Conservation (phyloP, 306 rosid genomes). For the Mimosa bimucronata region DNA sequence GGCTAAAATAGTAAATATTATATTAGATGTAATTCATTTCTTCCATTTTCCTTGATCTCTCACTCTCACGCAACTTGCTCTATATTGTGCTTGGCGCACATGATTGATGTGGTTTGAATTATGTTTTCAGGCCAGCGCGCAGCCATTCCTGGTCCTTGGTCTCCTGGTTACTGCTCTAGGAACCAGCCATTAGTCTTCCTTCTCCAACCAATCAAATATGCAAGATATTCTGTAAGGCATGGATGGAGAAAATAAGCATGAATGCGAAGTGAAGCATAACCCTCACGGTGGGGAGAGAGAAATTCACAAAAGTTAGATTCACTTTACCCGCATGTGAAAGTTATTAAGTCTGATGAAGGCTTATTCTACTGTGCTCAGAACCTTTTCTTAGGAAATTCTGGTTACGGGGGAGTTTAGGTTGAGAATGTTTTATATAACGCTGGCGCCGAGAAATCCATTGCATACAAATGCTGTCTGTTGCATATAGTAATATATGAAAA, state of each 20-base stretch:
- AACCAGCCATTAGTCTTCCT: constrained; percentile 50
- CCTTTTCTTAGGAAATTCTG: too few species aligned
- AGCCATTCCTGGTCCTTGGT: constrained; percentile 55
- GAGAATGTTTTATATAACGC: too few species aligned
- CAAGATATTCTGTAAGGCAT: background rate
- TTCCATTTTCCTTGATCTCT: too few species aligned
- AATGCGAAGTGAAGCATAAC: background rate
- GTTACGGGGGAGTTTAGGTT: too few species aligned
- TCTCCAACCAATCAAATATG: background rate
- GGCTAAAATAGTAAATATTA: background rate
- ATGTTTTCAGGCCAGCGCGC: constrained; percentile 52
- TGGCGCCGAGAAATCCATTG: too few species aligned
- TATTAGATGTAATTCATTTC: background rate
- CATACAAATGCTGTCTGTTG: too few species aligned
- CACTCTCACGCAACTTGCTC: background rate
- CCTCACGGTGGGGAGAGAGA: background rate
- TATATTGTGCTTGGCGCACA: background rate
- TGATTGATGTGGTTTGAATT: background rate
- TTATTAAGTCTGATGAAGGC: too few species aligned
- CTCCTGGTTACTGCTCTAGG: constrained; percentile 58
- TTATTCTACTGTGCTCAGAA: too few species aligned
- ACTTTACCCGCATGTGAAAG: too few species aligned
- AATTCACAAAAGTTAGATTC: background rate
- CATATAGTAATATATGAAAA: too few species aligned
- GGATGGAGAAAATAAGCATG: constrained; percentile 14